Evolutionary conservation across 129 eudicot genomes (phyloP).

Genomic region (Escallonia herrerae): DNA sequence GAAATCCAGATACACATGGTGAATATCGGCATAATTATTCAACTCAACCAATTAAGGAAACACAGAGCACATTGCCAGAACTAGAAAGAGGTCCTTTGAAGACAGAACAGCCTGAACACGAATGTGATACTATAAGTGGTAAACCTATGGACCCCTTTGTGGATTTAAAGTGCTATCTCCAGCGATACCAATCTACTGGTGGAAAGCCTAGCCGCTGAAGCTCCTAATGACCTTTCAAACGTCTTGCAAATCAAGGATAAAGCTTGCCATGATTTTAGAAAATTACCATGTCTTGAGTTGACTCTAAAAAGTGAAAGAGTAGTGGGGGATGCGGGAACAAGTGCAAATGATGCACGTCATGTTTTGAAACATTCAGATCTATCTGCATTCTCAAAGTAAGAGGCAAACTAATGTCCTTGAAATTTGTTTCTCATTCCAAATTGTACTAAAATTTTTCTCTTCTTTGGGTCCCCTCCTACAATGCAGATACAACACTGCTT

Average conservation of each 20-base stretch:
- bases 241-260: neutral
- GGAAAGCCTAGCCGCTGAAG: conserved; percentile 4
- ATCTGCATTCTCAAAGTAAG: conserved; percentile 21
- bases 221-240: neutral
- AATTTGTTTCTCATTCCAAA: neutral
- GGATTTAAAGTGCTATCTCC: neutral
- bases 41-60: neutral
- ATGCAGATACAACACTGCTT: conserved; percentile 12
- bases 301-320: conserved; percentile 1
- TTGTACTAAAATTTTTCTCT: neutral
- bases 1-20: neutral
- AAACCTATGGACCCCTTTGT: neutral
- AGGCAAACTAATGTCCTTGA: too few species aligned
- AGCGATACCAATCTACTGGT: neutral
- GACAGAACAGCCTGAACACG: neutral
- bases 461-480: neutral
- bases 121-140: conserved; percentile 5
- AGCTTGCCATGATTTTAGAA: conserved; percentile 2
- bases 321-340: conserved; percentile 1
- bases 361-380: conserved; percentile 16
- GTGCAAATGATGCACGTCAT: neutral
- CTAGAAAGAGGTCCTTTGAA: neutral
- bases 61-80: neutral
- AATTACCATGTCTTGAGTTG: conserved; percentile 4
- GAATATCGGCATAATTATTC: neutral